Evolutionary conservation across 1,284 basidiomycete genomes (phyloP).

Genomic region (Ustilago trichophora): DNA sequence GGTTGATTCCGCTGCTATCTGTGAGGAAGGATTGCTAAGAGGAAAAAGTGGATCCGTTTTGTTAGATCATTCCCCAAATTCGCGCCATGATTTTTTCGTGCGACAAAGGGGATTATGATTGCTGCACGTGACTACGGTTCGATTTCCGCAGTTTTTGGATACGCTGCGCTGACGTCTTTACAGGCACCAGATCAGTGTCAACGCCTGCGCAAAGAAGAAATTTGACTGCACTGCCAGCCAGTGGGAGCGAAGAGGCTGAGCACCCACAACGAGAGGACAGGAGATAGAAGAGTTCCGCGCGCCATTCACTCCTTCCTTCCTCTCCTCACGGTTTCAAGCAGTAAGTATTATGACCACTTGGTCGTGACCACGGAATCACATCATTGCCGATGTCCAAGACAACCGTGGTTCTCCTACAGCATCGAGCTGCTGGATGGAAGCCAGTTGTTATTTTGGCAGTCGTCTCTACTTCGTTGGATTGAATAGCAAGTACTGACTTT

Average conservation of each 20-base stretch:
- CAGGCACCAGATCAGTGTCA: constrained; percentile 13
- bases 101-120: background rate
- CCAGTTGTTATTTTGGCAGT: background rate
- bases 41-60: no score
- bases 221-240: constrained; percentile 17
- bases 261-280: background rate
- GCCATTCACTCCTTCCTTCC: constrained; percentile 23
- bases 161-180: background rate
- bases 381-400: no score
- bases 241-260: background rate
- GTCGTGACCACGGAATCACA: constrained; percentile 2
- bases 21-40: no score
- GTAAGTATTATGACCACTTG: constrained; percentile 31
- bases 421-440: no score
- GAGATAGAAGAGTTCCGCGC: constrained; percentile 5
- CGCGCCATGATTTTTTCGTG: constrained; percentile 14
- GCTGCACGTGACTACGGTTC: constrained; percentile 27
- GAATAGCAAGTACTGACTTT: constrained; percentile 9
- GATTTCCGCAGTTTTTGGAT: constrained; percentile 14
- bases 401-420: no score
- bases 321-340: constrained; percentile 46
- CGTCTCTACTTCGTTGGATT: background rate
- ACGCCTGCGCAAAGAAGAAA: constrained; percentile 11
- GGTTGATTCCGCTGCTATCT: no score
- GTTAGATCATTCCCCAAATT: no score